A percentile compares a stretch with the other conserved stretches of the same genome.
Evolutionary conservation across 306 rosid species (phyloP).

Genomic region (Canavalia ensiformis): DNA sequence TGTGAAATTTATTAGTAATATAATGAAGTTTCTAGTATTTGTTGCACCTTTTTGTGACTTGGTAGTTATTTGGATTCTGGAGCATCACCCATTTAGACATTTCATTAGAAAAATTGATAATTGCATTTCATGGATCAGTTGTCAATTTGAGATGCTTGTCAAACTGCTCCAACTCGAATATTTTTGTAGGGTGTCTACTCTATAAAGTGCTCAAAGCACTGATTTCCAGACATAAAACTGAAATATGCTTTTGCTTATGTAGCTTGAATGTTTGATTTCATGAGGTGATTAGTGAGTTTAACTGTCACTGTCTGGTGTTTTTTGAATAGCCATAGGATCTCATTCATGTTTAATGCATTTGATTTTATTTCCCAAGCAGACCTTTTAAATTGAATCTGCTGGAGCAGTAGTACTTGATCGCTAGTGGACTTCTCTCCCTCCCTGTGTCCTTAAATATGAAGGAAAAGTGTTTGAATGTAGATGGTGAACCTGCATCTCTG

Average conservation of each 20-base stretch:
- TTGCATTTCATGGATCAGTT: not conserved
- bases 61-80: not conserved
- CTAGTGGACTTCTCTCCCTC: not conserved
- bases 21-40: slow-evolving; percentile 24
- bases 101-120: not conserved
- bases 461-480: not conserved
- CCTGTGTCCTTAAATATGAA: not conserved
- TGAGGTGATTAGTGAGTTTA: not conserved
- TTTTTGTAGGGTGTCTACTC: not conserved
- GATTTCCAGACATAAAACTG: not conserved
- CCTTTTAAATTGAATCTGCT: not conserved
- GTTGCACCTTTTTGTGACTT: not conserved
- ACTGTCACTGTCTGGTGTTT: not conserved
- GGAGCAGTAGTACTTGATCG: not conserved
- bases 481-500: not conserved
- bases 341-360: not conserved
- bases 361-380: not conserved
- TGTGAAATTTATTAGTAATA: slow-evolving; percentile 35
- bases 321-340: not conserved
- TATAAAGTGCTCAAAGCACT: too few species aligned
- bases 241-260: not conserved
- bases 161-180: not conserved
- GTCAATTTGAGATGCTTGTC: not conserved
- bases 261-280: not conserved
- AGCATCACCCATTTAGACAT: not conserved